Evolutionary conservation across 2,329 filamentous ascomycete genomes (phyloP).

Genomic region (Aaosphaeria arxii): DNA sequence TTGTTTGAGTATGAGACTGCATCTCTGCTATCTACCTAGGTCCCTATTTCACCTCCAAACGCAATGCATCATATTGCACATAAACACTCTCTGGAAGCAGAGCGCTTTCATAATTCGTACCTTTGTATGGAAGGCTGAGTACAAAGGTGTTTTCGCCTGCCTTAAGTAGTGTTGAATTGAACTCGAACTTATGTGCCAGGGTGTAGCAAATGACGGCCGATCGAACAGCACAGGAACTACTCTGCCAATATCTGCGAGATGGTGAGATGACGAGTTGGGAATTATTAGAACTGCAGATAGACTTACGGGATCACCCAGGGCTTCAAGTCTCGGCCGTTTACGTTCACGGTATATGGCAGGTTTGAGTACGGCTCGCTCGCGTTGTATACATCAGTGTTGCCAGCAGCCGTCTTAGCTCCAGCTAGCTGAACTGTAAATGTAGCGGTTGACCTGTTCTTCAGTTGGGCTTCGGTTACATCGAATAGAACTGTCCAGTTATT

Average conservation of each 20-base stretch:
- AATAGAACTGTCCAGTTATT: slow-evolving; percentile 61
- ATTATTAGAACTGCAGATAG: not conserved
- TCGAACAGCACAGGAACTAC: slow-evolving; percentile 59
- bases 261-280: slow-evolving; percentile 1
- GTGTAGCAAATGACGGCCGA: slow-evolving; percentile 63
- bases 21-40: too few relatives aligned
- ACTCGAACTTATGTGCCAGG: slow-evolving; percentile 57
- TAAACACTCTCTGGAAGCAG: slow-evolving; percentile 56
- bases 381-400: slow-evolving; percentile 61
- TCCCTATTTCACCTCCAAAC: slow-evolving; percentile 52
- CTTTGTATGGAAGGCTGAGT: slow-evolving; percentile 58
- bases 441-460: slow-evolving; percentile 43
- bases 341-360: slow-evolving; percentile 49
- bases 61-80: slow-evolving; percentile 64
- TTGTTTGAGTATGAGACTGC: too few relatives aligned
- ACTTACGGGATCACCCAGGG: slow-evolving; percentile 58
- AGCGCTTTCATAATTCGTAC: slow-evolving; percentile 58
- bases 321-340: slow-evolving; percentile 46
- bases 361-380: slow-evolving; percentile 53
- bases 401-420: slow-evolving; percentile 59
- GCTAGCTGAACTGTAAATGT: slow-evolving; percentile 64
- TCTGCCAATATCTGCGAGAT: slow-evolving; percentile 48
- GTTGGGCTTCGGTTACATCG: slow-evolving; percentile 42
- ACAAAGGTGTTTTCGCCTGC: slow-evolving; percentile 55
- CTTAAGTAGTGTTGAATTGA: slow-evolving; percentile 45